Evolutionary conservation across 257 asterid genomes (phyloP), one percentile per base, ranked within the genome.

Genomic region (Datura wrightii): DNA sequence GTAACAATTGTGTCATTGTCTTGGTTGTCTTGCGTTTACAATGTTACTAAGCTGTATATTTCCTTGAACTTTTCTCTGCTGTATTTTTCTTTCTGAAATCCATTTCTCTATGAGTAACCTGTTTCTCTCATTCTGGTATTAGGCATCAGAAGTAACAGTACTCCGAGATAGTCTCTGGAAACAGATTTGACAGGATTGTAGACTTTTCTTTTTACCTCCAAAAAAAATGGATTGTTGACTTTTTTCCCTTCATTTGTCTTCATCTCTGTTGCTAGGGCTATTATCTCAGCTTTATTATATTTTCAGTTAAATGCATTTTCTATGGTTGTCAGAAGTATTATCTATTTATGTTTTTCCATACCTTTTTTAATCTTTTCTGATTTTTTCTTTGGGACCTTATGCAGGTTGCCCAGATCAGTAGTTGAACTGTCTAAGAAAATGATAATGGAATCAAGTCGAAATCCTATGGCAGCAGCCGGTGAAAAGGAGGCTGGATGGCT

Each of bases 401-500:
- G 88, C 90, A 97, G 99, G 87, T 91, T 97, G 89, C 98, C 99
- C 72, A 89, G 86, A 83, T 93, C 98, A 59, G 91, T 97, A 69
- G 94, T 97, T 84, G 94, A 91, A 85, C 94, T 97, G 87, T 97
- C 98, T 90, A 97, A 89, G 94, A 97, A 89, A 84, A 89, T 97
- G 93, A 90, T 97, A 89, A 88, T 74, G 85, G 92, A 95, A 79
- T 91, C 97, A 67, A 94, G 96, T 88, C 86, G 97, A 89, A 97
- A 93, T 85, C 93, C 92, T 86, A 78, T 85, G 67, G 95, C 97
- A 41, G 97, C 96, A 85, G 87, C 92, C 83, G 93, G 92, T 39
- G 98, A 94, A 89, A 95, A 93, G 88, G 98, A 97, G 92, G 95
- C 98, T 86, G 99, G 99, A 62, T 97, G 99, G 99, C 90, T 89